Evolutionary conservation across 1,139 yeast genomes (phyloP).

Genomic region (Pichia norvegensis): DNA sequence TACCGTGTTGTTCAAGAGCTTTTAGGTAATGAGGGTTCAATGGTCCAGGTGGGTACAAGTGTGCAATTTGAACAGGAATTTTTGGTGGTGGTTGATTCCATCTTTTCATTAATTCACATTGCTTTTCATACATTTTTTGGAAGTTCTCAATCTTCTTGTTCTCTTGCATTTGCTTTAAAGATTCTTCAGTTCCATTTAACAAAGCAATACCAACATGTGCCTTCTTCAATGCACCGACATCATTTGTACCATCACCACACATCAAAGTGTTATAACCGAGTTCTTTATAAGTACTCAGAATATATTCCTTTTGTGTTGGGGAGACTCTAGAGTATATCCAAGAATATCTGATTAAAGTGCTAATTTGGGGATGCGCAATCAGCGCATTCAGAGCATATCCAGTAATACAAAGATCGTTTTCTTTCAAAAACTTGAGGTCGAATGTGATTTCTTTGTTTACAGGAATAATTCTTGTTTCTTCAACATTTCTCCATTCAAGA

Average conservation of each 20-base stretch:
- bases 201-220: conserved; percentile 97
- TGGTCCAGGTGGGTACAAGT: conserved; percentile 94
- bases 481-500: conserved; percentile 79
- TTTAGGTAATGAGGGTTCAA: conserved; percentile 78
- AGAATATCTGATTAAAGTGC: conserved; percentile 70
- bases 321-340: conserved; percentile 99
- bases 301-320: conserved; percentile 89
- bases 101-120: conserved; percentile 62
- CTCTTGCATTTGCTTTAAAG: conserved; percentile 84
- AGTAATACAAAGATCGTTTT: conserved; percentile 83
- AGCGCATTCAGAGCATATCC: conserved; percentile 80
- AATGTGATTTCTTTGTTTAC: conserved; percentile 50
- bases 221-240: conserved; percentile 97
- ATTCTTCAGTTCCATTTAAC: conserved; percentile 93
- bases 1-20: conserved; percentile 80
- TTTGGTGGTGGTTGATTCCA: conserved; percentile 87
- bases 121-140: conserved; percentile 73
- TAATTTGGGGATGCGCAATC: conserved; percentile 53
- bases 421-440: conserved; percentile 50
- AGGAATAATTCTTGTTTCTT: conserved; percentile 67
- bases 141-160: conserved; percentile 60
- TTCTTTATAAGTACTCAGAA: conserved; percentile 73
- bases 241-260: conserved; percentile 99
- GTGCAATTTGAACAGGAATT: conserved; percentile 82
- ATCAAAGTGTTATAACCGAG: conserved; percentile 89